Base-by-base conservation (phyloP, 1,284 basidiomycete genomes). In the Moesziomyces sp. region DNA sequence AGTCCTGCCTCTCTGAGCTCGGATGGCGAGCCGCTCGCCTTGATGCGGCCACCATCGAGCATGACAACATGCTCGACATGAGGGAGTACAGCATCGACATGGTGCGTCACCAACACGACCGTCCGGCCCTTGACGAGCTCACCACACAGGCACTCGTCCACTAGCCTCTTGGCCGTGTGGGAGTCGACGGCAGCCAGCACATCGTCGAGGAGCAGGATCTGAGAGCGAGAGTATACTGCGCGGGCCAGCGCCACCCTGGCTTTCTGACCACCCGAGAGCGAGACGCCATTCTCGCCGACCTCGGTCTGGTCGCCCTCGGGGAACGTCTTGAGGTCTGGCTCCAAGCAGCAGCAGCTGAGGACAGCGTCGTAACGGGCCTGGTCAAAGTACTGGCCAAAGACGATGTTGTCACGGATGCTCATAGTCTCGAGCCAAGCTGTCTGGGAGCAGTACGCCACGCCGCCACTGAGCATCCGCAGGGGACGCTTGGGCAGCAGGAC, bases 101-200 rank as follows among this genome's bases (percentile, higher is more conserved):
- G 77, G 56, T 93, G 92, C 0, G 91, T 92, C 30, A 92, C 91
- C 14, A 93, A 86, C 19, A 93, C 86, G n/a, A 91, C 86, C 0
- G 91, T 92, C 46, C 90, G 88, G 38, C 86, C 84, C 0, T 87
- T 86, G 0, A 79, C 55, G 10, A 83, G 56, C 5, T 67, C 59
- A 1, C 80, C 80, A 19, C 50, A 52, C 0, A 81, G 44, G 51
- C 72, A 57, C 4, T 69, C 60, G 26, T 69, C 55, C 2, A 75
- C 54, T 8, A 81, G 46, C 40, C 87, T 87, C 46, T 91, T 89
- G 58, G 88, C 90, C 16, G 77, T 79, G 58, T 73, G 65, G 13
- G 90, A 88, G 80, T 93, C 91, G 3, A 93, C 90, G 1, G 79
- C 79, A 0, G 80, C 62, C 38, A 82, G 54, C n/a, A 82, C 75